Conservation (phyloP, 2,329 filamentous ascomycete species). For the Diplodia seriata region DNA sequence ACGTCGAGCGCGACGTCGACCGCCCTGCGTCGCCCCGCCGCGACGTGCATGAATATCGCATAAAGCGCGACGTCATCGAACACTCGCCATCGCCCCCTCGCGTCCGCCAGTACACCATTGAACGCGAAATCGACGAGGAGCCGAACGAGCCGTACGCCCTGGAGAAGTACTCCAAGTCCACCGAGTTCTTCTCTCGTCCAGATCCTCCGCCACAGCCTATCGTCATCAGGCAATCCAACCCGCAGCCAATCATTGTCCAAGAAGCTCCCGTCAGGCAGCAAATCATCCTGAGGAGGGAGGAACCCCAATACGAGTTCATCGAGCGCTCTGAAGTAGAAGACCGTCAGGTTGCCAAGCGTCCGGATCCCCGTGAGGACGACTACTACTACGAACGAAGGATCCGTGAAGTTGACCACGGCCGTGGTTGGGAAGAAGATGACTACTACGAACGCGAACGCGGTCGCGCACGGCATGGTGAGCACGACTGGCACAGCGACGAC, state of each 20-base stretch:
- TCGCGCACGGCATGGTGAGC: constrained; percentile 44
- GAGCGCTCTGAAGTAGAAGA: constrained; percentile 65
- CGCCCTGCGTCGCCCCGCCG: constrained; percentile 51
- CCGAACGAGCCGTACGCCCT: constrained; percentile 52
- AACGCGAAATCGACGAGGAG: constrained; percentile 55
- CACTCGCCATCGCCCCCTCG: constrained; percentile 54
- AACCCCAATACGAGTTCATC: constrained; percentile 66
- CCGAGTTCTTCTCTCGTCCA: constrained; percentile 60
- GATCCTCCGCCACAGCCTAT: constrained; percentile 52
- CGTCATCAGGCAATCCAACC: constrained; percentile 58
- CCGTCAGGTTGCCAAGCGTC: constrained; percentile 52
- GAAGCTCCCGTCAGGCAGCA: constrained; percentile 56
- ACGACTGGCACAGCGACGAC: constrained; percentile 62
- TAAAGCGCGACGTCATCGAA: constrained; percentile 58
- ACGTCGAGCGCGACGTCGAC: constrained; percentile 40
- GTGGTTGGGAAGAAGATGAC: constrained; percentile 48
- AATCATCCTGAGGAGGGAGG: constrained; percentile 58
- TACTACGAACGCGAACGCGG: constrained; percentile 47
- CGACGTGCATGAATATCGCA: constrained; percentile 59
- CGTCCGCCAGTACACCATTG: constrained; percentile 44
- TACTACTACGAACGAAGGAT: constrained; percentile 67
- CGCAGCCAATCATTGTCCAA: constrained; percentile 62
- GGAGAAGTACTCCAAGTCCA: constrained; percentile 60
- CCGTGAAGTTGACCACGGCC: constrained; percentile 60
- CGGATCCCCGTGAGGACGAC: constrained; percentile 59